Percentiles rank a stretch among this genome's conserved stretches.
These are phyloP conservation scores for Collybia mongolica DNA, from an alignment of 768 basidiomycete genomes.

Conservation along the genomic window DNA sequence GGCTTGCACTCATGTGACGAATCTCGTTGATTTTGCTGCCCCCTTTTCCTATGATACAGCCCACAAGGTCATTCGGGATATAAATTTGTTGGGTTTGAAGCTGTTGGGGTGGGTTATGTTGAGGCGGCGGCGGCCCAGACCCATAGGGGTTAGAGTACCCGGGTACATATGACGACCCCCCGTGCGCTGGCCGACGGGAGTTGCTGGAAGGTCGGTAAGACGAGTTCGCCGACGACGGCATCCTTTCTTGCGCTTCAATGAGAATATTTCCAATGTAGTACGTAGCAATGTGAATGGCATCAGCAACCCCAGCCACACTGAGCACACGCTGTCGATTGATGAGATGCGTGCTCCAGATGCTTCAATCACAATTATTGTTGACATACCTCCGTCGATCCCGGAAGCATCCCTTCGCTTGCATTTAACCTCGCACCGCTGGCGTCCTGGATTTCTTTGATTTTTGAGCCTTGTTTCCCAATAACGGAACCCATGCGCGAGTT, in stretches of 20 bases:
- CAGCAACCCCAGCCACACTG: slow-evolving; percentile 97
- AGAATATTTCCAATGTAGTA: slow-evolving; percentile 99
- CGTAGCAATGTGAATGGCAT: slow-evolving; percentile 98
- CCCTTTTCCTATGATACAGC: slow-evolving; percentile 96
- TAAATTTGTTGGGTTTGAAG: slow-evolving; percentile 97
- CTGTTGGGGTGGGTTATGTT: slow-evolving; percentile 63
- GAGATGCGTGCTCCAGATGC: not conserved
- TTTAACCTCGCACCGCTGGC: slow-evolving; percentile 95
- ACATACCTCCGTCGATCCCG: slow-evolving; percentile 96
- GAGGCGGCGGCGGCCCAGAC: slow-evolving; percentile 31
- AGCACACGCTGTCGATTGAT: slow-evolving; percentile 74
- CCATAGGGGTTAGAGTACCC: slow-evolving; percentile 55
- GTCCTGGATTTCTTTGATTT: slow-evolving; percentile 99
- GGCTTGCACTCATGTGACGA: slow-evolving; percentile 89
- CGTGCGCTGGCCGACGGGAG: slow-evolving; percentile 41
- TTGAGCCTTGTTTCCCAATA: slow-evolving; percentile 95
- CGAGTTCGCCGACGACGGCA: slow-evolving; percentile 66
- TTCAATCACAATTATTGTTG: not conserved
- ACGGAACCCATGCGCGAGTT: slow-evolving; percentile 99
- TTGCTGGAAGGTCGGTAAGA: slow-evolving; percentile 68
- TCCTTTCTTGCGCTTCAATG: slow-evolving; percentile 86
- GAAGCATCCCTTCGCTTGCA: slow-evolving; percentile 97
- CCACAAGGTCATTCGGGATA: slow-evolving; percentile 96
- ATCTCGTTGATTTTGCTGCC: slow-evolving; percentile 99
- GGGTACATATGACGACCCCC: slow-evolving; percentile 71